Evolutionary conservation across 2,329 filamentous ascomycete species (phyloP), one percentile per base, ranked within the genome.

Genomic region (Xylariomycetidae sp.): DNA sequence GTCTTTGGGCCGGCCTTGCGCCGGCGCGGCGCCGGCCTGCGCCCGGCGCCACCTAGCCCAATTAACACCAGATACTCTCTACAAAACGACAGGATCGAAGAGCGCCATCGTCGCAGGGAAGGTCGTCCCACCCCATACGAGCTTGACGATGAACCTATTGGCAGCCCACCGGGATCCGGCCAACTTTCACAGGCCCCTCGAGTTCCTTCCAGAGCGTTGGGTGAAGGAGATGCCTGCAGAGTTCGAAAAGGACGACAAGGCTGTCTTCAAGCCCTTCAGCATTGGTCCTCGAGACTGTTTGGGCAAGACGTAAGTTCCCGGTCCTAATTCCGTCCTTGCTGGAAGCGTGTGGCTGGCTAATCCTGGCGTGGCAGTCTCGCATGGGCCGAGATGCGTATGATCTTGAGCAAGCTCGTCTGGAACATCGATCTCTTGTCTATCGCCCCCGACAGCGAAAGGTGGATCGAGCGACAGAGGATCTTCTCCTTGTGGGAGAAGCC

Each of bases 181-280:
- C 9, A 43, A 44, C 25, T 46, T 39, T 14, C 34, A 35, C 14
- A 22, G 26, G 6, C 34, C 43, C 6, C 20, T 30, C 2, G 37
- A 44, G 15, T 46, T 44, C 26, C n/a, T 42, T 3, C 43, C 43
- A 4, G 43, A 46, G n/a, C 31, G 43, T 2, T 46, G 40, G 40
- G 6, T 39, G 9, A 25, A 32, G 24, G 25, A 32, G 2, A 12
- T 24, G 4, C 25, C 30, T n/a, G n/a, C 22, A 4, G 33, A 39
- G n/a, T 42, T 35, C 24, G n/a, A n/a, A 5, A 13, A 31, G 10
- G 37, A 42, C 10, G 37, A 39, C 20, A 23, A 27, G 4, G 20
- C 20, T 3, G 33, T 29, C 7, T 25, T 31, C 3, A 39, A 32
- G 16, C 39, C 39, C 4, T 42, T 42, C 14, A 42, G 36, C 17